Evolutionary conservation across 2,329 filamentous ascomycete genomes (phyloP).

Genomic region (Colletotrichum eleusines): DNA sequence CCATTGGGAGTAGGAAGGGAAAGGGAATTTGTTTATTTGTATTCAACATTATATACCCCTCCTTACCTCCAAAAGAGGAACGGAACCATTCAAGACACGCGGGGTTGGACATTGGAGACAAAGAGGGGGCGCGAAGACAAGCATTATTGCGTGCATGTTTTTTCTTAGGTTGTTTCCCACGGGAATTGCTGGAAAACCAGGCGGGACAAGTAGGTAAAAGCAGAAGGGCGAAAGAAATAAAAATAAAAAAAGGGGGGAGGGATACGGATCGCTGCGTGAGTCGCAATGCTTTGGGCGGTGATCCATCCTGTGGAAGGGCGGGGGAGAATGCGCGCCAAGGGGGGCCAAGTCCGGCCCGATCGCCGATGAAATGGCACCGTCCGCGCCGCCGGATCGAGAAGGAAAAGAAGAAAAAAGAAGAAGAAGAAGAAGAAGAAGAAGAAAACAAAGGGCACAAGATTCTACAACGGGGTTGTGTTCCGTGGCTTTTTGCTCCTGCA

Average conservation of each 20-base stretch:
- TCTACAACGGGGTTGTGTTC: neutral
- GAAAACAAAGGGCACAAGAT: neutral
- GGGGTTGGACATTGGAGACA: neutral
- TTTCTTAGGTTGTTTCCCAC: too few relatives aligned
- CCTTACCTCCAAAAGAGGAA: too few relatives aligned
- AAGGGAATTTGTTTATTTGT: too few relatives aligned
- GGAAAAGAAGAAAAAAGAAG: too few relatives aligned
- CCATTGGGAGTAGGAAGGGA: neutral
- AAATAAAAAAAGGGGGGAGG: neutral
- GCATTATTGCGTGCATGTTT: too few relatives aligned
- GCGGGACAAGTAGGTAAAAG: too few relatives aligned
- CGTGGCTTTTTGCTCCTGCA: neutral
- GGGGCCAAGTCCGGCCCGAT: neutral
- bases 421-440: too few relatives aligned
- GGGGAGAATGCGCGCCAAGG: neutral
- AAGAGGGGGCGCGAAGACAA: neutral
- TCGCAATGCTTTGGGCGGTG: neutral
- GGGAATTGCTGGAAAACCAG: too few relatives aligned
- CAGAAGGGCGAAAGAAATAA: too few relatives aligned
- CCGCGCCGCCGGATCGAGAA: too few relatives aligned
- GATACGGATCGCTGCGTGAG: neutral
- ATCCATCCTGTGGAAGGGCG: neutral
- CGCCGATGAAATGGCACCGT: neutral
- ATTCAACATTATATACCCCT: too few relatives aligned
- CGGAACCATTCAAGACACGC: too few relatives aligned